Conservation (phyloP, 2,329 filamentous ascomycete species). For the Calonectria henricotiae region DNA sequence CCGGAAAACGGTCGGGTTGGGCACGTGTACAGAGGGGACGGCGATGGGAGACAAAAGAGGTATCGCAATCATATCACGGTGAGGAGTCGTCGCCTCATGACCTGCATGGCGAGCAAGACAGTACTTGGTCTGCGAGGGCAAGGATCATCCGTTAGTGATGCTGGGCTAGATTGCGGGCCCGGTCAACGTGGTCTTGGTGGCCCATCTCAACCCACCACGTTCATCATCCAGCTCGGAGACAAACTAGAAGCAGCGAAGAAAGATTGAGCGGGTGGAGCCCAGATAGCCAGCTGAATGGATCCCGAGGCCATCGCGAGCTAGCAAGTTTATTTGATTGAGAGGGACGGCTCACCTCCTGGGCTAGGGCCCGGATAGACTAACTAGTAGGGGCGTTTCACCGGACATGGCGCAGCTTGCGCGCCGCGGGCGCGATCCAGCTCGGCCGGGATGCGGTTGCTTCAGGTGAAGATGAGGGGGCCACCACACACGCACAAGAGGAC, state of each 20-base stretch:
- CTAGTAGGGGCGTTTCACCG: slow-evolving; percentile 29
- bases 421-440: slow-evolving; percentile 33
- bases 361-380: slow-evolving; percentile 1
- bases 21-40: slow-evolving; percentile 20
- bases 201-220: slow-evolving; percentile 12
- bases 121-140: background rate
- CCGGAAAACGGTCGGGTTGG: slow-evolving; percentile 10
- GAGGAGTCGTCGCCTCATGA: slow-evolving; percentile 21
- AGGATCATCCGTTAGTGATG: slow-evolving; percentile 1
- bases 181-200: slow-evolving; percentile 13
- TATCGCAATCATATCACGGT: slow-evolving; percentile 12
- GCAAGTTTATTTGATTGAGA: slow-evolving; percentile 23
- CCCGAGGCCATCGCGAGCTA: slow-evolving; percentile 20
- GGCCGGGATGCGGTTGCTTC: slow-evolving; percentile 31
- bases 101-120: slow-evolving; percentile 22
- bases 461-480: slow-evolving; percentile 18
- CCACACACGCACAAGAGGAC: background rate
- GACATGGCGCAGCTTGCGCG: slow-evolving; percentile 21
- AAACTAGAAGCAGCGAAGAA: slow-evolving; percentile 31
- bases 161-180: slow-evolving; percentile 4
- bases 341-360: background rate
- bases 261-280: slow-evolving; percentile 17
- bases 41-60: slow-evolving; percentile 16
- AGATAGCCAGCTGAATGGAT: slow-evolving; percentile 16
- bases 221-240: slow-evolving; percentile 10